A percentile compares a stretch with the other conserved stretches of the same genome.
Evolutionary conservation across 495 filamentous ascomycete species (phyloP).

Genomic region (Penicillium cinerascens): DNA sequence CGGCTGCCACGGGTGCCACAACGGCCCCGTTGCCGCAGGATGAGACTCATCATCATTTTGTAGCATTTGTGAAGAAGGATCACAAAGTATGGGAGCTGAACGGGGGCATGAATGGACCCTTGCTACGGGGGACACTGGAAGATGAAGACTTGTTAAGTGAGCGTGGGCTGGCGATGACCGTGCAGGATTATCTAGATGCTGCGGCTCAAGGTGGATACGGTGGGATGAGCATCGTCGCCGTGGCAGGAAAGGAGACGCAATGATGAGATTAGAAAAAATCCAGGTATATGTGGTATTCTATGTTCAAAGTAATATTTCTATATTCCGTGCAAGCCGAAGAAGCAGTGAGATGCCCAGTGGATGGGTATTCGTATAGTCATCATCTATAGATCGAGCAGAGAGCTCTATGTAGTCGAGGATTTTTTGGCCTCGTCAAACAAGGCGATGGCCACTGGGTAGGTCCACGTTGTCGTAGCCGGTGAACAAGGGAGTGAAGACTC

Average conservation of each 20-base stretch:
- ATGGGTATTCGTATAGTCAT: background rate
- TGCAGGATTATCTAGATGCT: constrained; percentile 56
- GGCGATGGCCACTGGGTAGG: background rate
- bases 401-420: background rate
- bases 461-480: background rate
- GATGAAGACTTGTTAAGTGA: constrained; percentile 67
- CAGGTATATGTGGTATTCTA: background rate
- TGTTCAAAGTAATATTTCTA: background rate
- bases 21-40: constrained; percentile 60
- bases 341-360: background rate
- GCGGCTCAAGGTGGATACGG: constrained; percentile 52
- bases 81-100: constrained; percentile 79
- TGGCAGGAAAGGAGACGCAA: constrained; percentile 6
- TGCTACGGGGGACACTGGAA: constrained; percentile 63
- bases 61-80: constrained; percentile 73
- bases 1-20: constrained; percentile 65
- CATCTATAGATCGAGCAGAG: background rate
- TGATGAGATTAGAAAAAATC: background rate
- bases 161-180: constrained; percentile 58
- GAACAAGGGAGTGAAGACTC: background rate
- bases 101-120: constrained; percentile 68
- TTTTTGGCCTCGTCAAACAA: background rate
- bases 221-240: constrained; percentile 63
- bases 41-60: constrained; percentile 67
- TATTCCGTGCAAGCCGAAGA: background rate